Evolutionary conservation across 257 asterid genomes (phyloP).

Genomic region (Solanum megistacrolobum): DNA sequence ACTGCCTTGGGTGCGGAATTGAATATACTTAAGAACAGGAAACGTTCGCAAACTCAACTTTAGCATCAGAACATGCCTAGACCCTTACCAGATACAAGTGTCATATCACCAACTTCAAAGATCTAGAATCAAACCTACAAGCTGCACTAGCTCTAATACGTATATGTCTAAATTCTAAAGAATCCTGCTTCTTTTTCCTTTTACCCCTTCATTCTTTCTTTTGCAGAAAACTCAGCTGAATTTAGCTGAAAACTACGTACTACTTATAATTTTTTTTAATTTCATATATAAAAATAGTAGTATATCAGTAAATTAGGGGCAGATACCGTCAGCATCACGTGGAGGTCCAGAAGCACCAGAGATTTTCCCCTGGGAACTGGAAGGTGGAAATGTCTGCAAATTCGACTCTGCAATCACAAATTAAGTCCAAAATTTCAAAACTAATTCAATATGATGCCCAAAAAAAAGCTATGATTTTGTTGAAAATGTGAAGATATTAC

Average conservation of each 20-base stretch:
- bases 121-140: not conserved
- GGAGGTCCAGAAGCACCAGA: conserved; percentile 79
- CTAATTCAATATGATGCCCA: not conserved
- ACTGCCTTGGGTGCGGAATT: not conserved
- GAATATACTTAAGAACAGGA: not conserved
- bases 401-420: conserved; percentile 55
- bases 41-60: not conserved
- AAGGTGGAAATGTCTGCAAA: conserved; percentile 92
- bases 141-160: not conserved
- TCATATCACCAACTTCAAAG: not conserved
- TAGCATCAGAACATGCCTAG: not conserved
- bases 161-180: not conserved
- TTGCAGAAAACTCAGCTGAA: not conserved
- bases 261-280: not conserved
- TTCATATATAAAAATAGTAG: not conserved
- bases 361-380: conserved; percentile 80
- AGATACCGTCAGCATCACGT: conserved; percentile 92
- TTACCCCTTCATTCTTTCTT: not conserved
- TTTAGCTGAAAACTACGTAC: not conserved
- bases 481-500: conserved; percentile 12
- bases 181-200: not conserved
- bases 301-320: not conserved
- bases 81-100: not conserved
- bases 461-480: not conserved
- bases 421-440: not conserved